Base-by-base conservation (phyloP, 2,329 filamentous ascomycete species). In the Colletotrichum caudatum region DNA sequence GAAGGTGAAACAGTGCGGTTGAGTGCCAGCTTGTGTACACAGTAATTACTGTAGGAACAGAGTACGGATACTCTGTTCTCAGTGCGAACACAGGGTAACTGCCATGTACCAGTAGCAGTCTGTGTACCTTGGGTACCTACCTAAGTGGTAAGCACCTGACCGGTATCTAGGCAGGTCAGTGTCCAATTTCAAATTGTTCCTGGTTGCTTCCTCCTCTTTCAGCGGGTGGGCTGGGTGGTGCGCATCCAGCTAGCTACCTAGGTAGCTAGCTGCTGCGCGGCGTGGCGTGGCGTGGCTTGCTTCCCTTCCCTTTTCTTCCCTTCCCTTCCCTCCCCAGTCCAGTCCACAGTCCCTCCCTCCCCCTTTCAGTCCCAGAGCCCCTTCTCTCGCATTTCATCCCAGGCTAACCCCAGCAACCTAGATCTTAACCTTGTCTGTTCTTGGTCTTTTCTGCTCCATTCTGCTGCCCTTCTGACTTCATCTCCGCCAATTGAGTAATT, bases 401-500 rank as follows among this genome's bases (percentile, higher is more conserved):
- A 60, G 46, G 53, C 46, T 41, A 29, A 46, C 51, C 60, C 59
- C 23, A 2, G 67, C 44, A 54, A 54, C 53, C 48, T 33, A 37
- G 29, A 16, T 29, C 56, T 29, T 67, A 50, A 58, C 62, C 64
- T 41, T 67, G 63, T 57, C 26, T 39, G 62, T 59, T 66, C 54
- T 64, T 67, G 12, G 57, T 67, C 61, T 71, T 46, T 61, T 41
- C 35, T 48, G 35, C 46, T 46, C 59, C 57, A 35, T 62, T 67
- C 29, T 50, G 41, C 37, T 53, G 62, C 61, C 70, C 69, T 53
- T 72, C 66, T 66, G 66, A 66, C 56, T 66, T 58, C 56, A 61
- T 66, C 56, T 72, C 57, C 23, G 70, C 70, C 66, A 66, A 72
- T 69, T 54, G 70, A 66, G 62, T 48, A 58, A 53, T 26, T 44